These are phyloP conservation scores for Elsinoe necatrix DNA, from an alignment of 2,329 filamentous ascomycete species.

Conservation along the genomic window DNA sequence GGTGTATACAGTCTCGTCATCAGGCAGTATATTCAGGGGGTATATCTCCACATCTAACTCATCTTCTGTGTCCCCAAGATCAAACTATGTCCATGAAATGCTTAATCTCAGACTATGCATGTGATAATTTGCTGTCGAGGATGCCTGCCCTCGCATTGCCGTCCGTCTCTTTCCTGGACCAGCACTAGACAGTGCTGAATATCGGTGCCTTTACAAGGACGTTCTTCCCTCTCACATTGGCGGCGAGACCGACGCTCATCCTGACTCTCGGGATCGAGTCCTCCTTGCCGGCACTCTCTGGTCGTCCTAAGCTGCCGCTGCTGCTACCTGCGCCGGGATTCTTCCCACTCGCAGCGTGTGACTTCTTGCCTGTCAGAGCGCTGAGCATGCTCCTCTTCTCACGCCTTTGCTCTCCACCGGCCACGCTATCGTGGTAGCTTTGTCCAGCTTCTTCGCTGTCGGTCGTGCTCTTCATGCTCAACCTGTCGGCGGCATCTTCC, in stretches of 20 bases:
- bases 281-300: conserved; percentile 37
- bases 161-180: conserved; percentile 8
- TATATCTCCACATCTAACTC: conserved; percentile 1
- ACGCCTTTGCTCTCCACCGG: conserved; percentile 18
- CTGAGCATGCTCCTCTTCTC: conserved; percentile 37
- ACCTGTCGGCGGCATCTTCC: conserved; percentile 36
- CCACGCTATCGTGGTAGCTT: conserved; percentile 15
- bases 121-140: neutral
- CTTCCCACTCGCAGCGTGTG: conserved; percentile 29
- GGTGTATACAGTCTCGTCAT: neutral
- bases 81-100: conserved; percentile 1
- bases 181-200: conserved; percentile 2
- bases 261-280: conserved; percentile 36
- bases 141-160: neutral
- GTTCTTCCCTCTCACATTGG: conserved; percentile 41
- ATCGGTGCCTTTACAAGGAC: conserved; percentile 44
- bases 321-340: conserved; percentile 29
- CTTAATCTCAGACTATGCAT: neutral
- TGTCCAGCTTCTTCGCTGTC: conserved; percentile 27
- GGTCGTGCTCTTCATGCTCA: conserved; percentile 29
- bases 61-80: neutral
- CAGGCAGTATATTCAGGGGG: conserved; percentile 9
- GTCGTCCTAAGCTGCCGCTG: conserved; percentile 31
- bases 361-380: conserved; percentile 34
- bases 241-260: conserved; percentile 40